Percentiles rank a stretch among this genome's conserved stretches.
These are phyloP conservation scores for Blastobotrys ciferrii DNA, from an alignment of 1,139 yeast species.

Conservation along the genomic window DNA sequence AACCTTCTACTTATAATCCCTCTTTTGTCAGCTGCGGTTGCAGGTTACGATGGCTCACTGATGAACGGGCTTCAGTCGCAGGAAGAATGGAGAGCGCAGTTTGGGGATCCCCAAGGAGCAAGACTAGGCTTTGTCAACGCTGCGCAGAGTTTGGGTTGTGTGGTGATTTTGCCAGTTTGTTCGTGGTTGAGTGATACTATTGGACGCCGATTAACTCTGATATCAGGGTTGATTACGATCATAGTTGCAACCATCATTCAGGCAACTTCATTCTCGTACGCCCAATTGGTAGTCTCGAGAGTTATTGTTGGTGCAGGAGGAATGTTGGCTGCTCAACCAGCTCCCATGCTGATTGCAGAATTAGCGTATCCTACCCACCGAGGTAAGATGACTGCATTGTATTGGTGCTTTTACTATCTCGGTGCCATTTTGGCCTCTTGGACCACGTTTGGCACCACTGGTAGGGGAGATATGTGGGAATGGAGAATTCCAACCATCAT, in stretches of 20 bases:
- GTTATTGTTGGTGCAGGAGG: conserved; percentile 49
- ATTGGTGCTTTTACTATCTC: conserved; percentile 51
- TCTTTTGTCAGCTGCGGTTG: conserved; percentile 47
- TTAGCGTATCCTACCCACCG: conserved; percentile 45
- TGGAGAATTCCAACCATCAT: conserved; percentile 47
- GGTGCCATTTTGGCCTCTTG: conserved; percentile 58
- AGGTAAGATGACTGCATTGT: conserved; percentile 45
- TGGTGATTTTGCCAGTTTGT: conserved; percentile 27
- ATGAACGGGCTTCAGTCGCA: conserved; percentile 51
- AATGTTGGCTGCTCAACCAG: conserved; percentile 33
- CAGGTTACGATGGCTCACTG: conserved; percentile 53
- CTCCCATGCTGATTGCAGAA: conserved; percentile 45
- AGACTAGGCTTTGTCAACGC: conserved; percentile 46
- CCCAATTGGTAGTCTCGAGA: conserved; percentile 34
- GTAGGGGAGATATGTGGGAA: conserved; percentile 35
- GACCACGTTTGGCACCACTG: conserved; percentile 48
- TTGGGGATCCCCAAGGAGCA: conserved; percentile 45
- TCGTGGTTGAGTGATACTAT: conserved; percentile 42
- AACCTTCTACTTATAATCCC: conserved; percentile 40
- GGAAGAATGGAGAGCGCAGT: conserved; percentile 34
- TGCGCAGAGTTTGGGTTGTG: conserved; percentile 52
- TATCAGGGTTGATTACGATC: conserved; percentile 40
- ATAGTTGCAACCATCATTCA: conserved; percentile 20
- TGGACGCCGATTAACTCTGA: conserved; percentile 43
- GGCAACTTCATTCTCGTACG: background rate